Evolutionary conservation across 805 yeast genomes (phyloP).

Genomic region (Saccharomycopsis fodiens): DNA sequence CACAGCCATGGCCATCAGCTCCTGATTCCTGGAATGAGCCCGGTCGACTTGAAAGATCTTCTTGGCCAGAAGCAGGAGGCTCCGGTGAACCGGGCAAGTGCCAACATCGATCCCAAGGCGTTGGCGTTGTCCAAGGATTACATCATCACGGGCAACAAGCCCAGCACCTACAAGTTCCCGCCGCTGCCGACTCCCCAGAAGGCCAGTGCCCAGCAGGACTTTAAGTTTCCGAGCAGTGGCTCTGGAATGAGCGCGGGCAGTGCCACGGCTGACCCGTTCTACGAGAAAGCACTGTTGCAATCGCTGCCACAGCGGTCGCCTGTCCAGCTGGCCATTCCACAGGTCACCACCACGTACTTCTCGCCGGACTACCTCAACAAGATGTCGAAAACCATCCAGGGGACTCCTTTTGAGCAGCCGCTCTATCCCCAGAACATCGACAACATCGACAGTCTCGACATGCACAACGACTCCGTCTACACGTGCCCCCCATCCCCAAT

Average conservation of each 20-base stretch:
- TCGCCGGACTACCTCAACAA: conserved; percentile 5
- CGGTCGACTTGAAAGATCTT: conserved; percentile 15
- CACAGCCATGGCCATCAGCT: conserved; percentile 55
- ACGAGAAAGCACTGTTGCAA: conserved; percentile 9
- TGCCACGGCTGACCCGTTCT: conserved; percentile 3
- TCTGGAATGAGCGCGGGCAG: not conserved
- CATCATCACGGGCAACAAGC: conserved; percentile 38
- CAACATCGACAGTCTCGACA: not conserved
- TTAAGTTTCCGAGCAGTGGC: not conserved
- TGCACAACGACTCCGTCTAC: conserved; percentile 1
- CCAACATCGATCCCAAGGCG: conserved; percentile 21
- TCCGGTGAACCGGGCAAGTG: conserved; percentile 14
- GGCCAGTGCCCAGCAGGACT: not conserved
- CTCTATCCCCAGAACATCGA: conserved; percentile 8
- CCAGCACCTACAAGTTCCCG: conserved; percentile 53
- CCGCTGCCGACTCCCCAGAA: conserved; percentile 25
- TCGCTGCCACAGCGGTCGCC: too few relatives aligned
- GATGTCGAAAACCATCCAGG: conserved; percentile 1
- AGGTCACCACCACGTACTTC: conserved; percentile 7
- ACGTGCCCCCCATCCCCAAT: conserved; percentile 17
- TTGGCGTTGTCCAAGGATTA: conserved; percentile 32
- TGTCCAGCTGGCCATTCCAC: not conserved
- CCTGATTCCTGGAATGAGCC: conserved; percentile 44
- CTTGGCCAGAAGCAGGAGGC: conserved; percentile 16
- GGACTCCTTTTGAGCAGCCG: not conserved